A percentile compares a stretch with the other conserved stretches of the same genome.
phyloP scores from a whole-genome alignment of 352 stramenopile genomes.

The Phytophthora cactorum region DNA sequence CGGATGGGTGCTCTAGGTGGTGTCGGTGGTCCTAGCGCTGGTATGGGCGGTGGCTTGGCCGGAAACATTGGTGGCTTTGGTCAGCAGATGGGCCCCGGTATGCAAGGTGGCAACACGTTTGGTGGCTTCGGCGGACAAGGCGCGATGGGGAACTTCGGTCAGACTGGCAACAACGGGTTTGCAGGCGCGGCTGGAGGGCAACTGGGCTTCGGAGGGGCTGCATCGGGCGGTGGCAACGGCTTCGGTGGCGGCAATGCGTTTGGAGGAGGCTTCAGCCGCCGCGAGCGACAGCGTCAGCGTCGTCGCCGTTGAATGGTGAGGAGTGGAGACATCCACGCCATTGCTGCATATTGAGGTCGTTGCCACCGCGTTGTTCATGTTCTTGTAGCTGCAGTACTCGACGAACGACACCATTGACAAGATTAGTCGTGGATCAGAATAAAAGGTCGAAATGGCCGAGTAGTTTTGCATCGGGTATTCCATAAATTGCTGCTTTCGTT shows the following conservation, averaged over 20 bases:
- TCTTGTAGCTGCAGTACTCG: too few species aligned
- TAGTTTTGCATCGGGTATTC: too few species aligned
- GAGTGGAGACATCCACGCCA: background rate
- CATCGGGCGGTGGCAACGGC: background rate
- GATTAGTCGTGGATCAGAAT: too few species aligned
- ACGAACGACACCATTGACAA: too few species aligned
- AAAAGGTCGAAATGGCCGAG: too few species aligned
- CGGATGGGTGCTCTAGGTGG: conserved; percentile 6
- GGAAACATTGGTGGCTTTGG: conserved; percentile 17
- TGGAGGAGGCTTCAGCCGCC: conserved; percentile 23
- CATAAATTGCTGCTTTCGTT: too few species aligned
- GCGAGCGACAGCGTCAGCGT: conserved; percentile 13
- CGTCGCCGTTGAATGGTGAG: conserved; percentile 9
- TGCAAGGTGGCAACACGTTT: conserved; percentile 20
- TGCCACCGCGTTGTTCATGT: conserved; percentile 3
- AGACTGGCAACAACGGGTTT: conserved; percentile 18
- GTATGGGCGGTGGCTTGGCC: conserved; percentile 5
- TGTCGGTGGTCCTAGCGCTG: conserved; percentile 8
- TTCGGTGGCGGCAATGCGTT: conserved; percentile 9
- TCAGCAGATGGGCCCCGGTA: conserved; percentile 14
- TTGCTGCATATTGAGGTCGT: conserved; percentile 1
- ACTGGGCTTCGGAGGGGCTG: conserved; percentile 11
- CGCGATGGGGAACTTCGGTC: conserved; percentile 15
- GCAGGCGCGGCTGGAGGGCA: conserved; percentile 1
- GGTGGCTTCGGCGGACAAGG: conserved; percentile 12